These are phyloP conservation scores for Globisporangium cylindrosporum DNA, from an alignment of 352 stramenopile species.

Conservation along the genomic window DNA sequence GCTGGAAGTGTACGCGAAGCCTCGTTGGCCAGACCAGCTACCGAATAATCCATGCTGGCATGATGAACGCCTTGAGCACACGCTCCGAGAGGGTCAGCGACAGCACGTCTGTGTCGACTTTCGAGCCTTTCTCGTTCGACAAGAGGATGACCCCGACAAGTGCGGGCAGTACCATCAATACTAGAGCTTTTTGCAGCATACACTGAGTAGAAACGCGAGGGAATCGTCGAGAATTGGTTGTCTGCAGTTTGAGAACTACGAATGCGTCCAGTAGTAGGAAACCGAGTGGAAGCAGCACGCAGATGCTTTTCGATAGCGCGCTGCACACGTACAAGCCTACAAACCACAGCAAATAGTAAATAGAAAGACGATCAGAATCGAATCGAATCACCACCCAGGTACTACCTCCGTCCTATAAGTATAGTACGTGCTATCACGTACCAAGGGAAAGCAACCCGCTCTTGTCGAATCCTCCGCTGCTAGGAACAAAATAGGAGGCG, in stretches of 20 bases:
- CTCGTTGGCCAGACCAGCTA: constrained; percentile 41
- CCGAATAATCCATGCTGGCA: constrained; percentile 32
- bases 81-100: constrained; percentile 35
- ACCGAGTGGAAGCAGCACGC: constrained; percentile 5
- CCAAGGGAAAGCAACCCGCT: background rate
- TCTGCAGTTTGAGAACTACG: background rate
- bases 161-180: constrained; percentile 17
- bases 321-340: constrained; percentile 10
- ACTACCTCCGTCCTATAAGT: no score
- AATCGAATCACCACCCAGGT: no score
- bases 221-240: background rate
- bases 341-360: background rate
- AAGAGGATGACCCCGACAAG: constrained; percentile 37
- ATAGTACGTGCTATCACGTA: background rate
- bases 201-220: constrained; percentile 12
- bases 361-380: background rate
- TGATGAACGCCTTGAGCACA: constrained; percentile 41
- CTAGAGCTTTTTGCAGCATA: constrained; percentile 21
- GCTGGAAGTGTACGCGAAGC: constrained; percentile 58
- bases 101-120: constrained; percentile 34
- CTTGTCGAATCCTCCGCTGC: background rate
- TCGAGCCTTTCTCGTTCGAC: constrained; percentile 40
- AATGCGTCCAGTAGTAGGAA: constrained; percentile 7
- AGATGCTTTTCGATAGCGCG: constrained; percentile 11
- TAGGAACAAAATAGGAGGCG: background rate